Conservation (phyloP, 2,329 filamentous ascomycete genomes). For the Onygena corvina region DNA sequence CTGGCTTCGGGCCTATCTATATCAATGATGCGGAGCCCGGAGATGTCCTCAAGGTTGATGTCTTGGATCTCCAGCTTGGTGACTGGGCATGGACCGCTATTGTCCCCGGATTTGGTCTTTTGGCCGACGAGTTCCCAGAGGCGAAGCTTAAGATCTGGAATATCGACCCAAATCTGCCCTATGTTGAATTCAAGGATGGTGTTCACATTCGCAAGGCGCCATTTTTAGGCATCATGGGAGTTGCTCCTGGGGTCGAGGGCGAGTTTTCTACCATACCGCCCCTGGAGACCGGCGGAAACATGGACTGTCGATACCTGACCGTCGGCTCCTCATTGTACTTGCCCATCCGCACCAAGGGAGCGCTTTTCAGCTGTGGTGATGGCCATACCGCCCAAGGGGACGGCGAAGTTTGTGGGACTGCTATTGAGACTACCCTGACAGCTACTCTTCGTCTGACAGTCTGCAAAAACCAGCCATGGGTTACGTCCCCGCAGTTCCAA, state of each 20-base stretch:
- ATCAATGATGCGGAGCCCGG: conserved; percentile 40
- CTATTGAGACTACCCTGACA: conserved; percentile 43
- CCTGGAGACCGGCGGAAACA: conserved; percentile 42
- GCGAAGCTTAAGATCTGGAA: conserved; percentile 41
- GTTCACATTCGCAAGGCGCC: conserved; percentile 41
- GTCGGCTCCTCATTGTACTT: conserved; percentile 39
- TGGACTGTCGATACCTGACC: conserved; percentile 42
- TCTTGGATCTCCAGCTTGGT: conserved; percentile 36
- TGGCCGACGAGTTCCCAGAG: conserved; percentile 39
- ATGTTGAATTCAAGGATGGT: conserved; percentile 37
- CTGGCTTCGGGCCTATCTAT: conserved; percentile 42
- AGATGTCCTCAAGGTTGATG: conserved; percentile 42
- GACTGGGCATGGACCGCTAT: conserved; percentile 45
- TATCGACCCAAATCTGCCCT: conserved; percentile 29
- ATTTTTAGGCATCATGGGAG: conserved; percentile 43
- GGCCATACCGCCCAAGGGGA: conserved; percentile 45
- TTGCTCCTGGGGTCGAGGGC: conserved; percentile 37
- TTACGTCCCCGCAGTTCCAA: conserved; percentile 39
- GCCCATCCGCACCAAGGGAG: conserved; percentile 40
- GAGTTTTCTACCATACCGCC: conserved; percentile 42
- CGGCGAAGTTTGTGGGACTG: conserved; percentile 46
- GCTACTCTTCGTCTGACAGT: conserved; percentile 40
- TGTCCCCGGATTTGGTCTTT: conserved; percentile 40
- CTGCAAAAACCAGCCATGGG: conserved; percentile 37
- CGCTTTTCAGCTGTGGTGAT: conserved; percentile 44